Evolutionary conservation across 2,329 filamentous ascomycete genomes (phyloP).

Genomic region (Fusarium agapanthi): DNA sequence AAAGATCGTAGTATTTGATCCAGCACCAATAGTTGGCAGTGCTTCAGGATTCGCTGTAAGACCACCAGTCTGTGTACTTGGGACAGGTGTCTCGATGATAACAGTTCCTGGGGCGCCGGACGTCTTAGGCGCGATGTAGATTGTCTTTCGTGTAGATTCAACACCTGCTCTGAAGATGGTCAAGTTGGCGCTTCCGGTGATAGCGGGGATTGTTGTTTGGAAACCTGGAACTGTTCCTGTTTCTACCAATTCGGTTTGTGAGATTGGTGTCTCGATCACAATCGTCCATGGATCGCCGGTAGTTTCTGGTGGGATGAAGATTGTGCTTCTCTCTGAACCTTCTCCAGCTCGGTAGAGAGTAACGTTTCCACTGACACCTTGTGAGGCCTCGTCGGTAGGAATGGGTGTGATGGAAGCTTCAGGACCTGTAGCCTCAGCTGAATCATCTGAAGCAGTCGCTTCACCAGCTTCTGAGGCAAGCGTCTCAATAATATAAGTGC

Average conservation of each 20-base stretch:
- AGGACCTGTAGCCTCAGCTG: neutral
- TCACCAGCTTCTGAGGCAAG: neutral
- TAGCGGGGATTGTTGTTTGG: neutral
- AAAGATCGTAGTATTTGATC: neutral
- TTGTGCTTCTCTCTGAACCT: neutral
- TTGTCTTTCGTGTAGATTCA: neutral
- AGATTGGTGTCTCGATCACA: conserved; percentile 3
- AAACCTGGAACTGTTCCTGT: neutral
- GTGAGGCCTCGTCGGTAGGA: neutral
- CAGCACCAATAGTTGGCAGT: neutral
- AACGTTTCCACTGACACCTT: neutral
- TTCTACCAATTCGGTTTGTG: neutral
- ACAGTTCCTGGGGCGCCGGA: neutral
- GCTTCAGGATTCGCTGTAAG: neutral
- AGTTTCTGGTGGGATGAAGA: conserved; percentile 6
- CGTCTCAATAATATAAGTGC: neutral
- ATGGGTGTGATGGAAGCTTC: neutral
- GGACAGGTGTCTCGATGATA: conserved; percentile 7
- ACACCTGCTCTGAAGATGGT: conserved; percentile 7
- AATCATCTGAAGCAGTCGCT: neutral
- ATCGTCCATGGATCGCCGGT: conserved; percentile 1
- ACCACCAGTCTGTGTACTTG: neutral
- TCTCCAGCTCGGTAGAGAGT: conserved; percentile 7
- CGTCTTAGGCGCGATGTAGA: neutral
- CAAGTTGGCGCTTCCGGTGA: neutral